These are phyloP conservation scores for Phytophthora macrochlamydospora DNA, from an alignment of 352 stramenopile genomes.

Conservation along the genomic window DNA sequence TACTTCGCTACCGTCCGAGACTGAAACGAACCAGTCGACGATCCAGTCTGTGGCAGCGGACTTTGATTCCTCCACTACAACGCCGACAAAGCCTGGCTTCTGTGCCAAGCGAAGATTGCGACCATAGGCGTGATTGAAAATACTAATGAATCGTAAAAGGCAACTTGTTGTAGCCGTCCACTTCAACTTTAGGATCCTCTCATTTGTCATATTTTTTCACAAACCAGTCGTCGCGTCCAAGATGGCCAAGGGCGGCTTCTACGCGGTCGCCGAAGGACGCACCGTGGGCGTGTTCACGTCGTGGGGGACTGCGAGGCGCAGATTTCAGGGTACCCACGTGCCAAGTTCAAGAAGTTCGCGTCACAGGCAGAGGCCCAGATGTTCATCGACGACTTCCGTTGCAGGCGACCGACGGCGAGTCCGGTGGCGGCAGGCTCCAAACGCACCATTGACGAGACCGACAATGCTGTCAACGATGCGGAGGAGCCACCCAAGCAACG, in stretches of 20 bases:
- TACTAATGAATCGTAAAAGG: no score
- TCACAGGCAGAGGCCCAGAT: constrained; percentile 47
- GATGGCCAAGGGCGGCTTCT: constrained; percentile 47
- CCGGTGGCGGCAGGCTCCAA: constrained; percentile 1
- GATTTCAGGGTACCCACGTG: constrained; percentile 59
- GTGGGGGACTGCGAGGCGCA: constrained; percentile 56
- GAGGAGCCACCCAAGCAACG: constrained; percentile 13
- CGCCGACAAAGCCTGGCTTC: no score
- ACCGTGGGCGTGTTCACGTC: constrained; percentile 56
- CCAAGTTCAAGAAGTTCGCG: constrained; percentile 73
- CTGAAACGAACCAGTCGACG: no score
- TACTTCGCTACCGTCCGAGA: no score
- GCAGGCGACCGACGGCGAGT: not conserved
- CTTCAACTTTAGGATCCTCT: no score
- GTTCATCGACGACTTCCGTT: constrained; percentile 38
- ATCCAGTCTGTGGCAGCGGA: no score
- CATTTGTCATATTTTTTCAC: no score
- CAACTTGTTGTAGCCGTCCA: no score
- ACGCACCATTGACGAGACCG: constrained; percentile 13
- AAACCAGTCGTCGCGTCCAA: no score
- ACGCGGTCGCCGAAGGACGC: constrained; percentile 67
- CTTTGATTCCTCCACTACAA: no score
- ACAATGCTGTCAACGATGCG: constrained; percentile 6
- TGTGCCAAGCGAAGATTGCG: no score
- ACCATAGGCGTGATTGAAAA: no score